Evolutionary conservation across 805 yeast species (phyloP).

Genomic region (Ogataea corticis): DNA sequence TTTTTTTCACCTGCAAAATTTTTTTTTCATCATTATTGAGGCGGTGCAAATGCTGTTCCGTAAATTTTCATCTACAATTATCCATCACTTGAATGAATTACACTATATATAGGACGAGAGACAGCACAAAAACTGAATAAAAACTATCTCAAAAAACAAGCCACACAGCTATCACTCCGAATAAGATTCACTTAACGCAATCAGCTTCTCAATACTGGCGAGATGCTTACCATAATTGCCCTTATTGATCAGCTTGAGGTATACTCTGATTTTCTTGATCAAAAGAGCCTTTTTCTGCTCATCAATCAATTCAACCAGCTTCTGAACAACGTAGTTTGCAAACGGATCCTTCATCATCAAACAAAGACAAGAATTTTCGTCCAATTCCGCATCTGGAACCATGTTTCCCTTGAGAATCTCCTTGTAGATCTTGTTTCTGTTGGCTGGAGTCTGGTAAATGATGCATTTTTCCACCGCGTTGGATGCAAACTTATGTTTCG

Average conservation of each 20-base stretch:
- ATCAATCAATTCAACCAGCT: constrained; percentile 79
- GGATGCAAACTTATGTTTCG: constrained; percentile 97
- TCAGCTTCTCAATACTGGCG: constrained; percentile 77
- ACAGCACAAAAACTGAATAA: constrained; percentile 1
- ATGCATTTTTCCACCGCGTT: constrained; percentile 96
- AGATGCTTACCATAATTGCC: constrained; percentile 77
- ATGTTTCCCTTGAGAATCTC: constrained; percentile 62
- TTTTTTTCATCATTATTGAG: not conserved
- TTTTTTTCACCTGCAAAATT: not conserved
- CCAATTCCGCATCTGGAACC: constrained; percentile 43
- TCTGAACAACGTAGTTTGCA: constrained; percentile 96
- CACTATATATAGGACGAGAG: constrained; percentile 7
- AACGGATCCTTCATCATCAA: constrained; percentile 97
- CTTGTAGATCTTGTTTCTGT: constrained; percentile 61
- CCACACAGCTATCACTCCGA: constrained; percentile 12
- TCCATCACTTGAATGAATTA: not conserved
- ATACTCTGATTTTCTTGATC: constrained; percentile 75
- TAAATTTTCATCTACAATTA: not conserved
- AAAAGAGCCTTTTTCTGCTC: constrained; percentile 68
- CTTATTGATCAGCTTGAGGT: constrained; percentile 70
- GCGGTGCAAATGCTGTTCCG: not conserved
- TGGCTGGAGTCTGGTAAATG: constrained; percentile 63
- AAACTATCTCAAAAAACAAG: not conserved
- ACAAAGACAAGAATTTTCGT: constrained; percentile 71
- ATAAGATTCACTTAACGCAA: constrained; percentile 51